Evolutionary conservation across 2,329 filamentous ascomycete species (phyloP).

Genomic region (Aspergillus jensenii): DNA sequence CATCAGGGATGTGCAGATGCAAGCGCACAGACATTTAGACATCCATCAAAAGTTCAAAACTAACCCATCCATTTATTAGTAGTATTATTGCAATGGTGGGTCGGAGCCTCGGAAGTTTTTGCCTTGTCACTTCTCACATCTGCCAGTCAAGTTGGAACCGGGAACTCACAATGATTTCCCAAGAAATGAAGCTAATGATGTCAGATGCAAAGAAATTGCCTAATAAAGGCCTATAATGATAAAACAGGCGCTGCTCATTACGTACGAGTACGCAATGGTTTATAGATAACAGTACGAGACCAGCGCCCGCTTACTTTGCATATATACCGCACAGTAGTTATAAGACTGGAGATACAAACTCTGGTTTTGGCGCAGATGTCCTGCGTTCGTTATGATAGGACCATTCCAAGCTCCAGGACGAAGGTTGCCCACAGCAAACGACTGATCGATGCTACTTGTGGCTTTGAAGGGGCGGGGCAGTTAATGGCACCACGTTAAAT

Average conservation of each 20-base stretch:
- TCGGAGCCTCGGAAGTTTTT: conserved; percentile 2
- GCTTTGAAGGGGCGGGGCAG: not conserved
- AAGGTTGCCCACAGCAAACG: not conserved
- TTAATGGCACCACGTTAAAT: not conserved
- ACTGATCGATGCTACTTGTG: conserved; percentile 1
- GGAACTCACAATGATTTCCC: not conserved
- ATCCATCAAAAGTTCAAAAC: too few species aligned
- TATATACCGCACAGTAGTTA: not conserved
- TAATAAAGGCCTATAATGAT: not conserved
- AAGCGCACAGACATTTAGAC: conserved; percentile 2
- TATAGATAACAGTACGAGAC: not conserved
- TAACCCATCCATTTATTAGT: too few species aligned
- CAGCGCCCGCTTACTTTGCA: not conserved
- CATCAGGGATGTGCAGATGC: conserved; percentile 4
- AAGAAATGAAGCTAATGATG: not conserved
- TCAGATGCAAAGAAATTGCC: not conserved
- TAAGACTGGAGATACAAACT: not conserved
- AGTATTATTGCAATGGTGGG: not conserved
- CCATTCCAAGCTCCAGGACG: not conserved
- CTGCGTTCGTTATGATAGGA: not conserved
- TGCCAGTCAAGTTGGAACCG: not conserved
- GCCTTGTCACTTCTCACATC: not conserved
- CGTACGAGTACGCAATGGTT: not conserved
- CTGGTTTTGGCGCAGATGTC: not conserved
- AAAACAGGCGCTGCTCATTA: not conserved